Evolutionary conservation across 83 land plant genomes (phyloP).

Genomic region (Thuja plicata): DNA sequence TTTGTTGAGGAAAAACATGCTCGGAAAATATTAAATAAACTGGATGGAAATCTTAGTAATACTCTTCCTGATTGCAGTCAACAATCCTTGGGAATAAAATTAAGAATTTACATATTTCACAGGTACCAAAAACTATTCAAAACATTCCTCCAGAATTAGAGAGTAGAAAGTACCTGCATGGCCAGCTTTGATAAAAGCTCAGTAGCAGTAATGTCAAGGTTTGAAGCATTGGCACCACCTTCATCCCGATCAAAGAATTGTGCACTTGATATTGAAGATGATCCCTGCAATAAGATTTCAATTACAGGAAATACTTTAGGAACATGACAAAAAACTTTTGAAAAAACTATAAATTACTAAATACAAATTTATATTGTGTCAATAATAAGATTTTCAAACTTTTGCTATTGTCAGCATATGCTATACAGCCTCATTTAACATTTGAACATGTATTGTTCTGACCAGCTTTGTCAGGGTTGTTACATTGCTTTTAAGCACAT

Average conservation of each 20-base stretch:
- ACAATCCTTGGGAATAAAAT: neutral
- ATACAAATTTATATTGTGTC: neutral
- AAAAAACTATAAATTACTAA: neutral
- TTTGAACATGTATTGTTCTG: neutral
- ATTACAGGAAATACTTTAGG: neutral
- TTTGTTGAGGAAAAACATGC: neutral
- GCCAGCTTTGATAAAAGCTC: constrained; percentile 22
- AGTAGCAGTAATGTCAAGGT: constrained; percentile 13
- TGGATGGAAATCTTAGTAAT: neutral
- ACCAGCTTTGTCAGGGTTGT: neutral
- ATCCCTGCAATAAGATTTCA: constrained; percentile 46
- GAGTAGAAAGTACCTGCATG: constrained; percentile 12
- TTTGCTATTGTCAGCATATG: too few relatives aligned
- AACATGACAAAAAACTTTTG: neutral
- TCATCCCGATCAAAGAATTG: constrained; percentile 81
- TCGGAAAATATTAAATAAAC: neutral
- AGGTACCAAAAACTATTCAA: neutral
- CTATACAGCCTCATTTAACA: neutral
- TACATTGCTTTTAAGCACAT: neutral
- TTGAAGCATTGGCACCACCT: constrained; percentile 8
- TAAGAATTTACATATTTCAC: neutral
- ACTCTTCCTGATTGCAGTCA: neutral
- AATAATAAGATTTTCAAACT: neutral
- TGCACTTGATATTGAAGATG: constrained; percentile 93
- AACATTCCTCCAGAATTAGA: neutral